Base-by-base conservation (phyloP, 1,139 yeast species). In the Scheffersomyces quercinus region DNA sequence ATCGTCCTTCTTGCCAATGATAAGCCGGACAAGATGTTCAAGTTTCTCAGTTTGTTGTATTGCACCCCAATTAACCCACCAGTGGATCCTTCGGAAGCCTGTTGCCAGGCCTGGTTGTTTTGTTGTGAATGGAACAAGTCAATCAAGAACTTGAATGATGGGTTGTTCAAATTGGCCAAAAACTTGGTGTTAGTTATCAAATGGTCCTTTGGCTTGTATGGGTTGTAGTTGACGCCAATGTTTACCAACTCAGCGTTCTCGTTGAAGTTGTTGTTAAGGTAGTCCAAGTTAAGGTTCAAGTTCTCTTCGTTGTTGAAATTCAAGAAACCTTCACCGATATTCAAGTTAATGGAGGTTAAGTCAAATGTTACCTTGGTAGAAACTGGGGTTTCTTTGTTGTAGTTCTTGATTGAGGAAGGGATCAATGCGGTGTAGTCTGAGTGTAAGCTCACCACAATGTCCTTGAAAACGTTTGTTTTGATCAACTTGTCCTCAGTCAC, bases 51-150 rank as follows among this genome's bases (percentile, higher is more conserved):
- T 11, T 54, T 47, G 12, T 50, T 52, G 28, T 42, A 40, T 45
- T 63, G 64, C 38, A 80, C 60, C 5, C 84, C 85, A 38, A 78
- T 58, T 28, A 65, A 54, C 3, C 81, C 80, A 3, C 75, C 74
- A 29, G 64, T 54, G 28, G 65, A 47, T 33, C 61, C 65, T 46
- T 65, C 66, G 14, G 67, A 57, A 35, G 65, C 58, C 31, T 64
- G 66, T 49, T 68, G 74, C 77, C 76, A 71, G 28, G 50, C 45
- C 47, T 68, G 73, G 55, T 73, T 71, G 48, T 73, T 72, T 42
- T 68, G 68, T 41, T 69, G 70, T 12, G 64, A 52, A 46, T 69
- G 71, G 52, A 55, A 56, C 32, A 69, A 47, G 49, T 71, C 73
- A 26, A 69, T 49, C 40, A 73, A 55, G 38, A 73, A 67, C 54